A percentile compares a stretch with the other conserved stretches of the same genome.
Evolutionary conservation across 176 grass and related monocot genomes (phyloP).

Genomic region (Saccharum spontaneum): DNA sequence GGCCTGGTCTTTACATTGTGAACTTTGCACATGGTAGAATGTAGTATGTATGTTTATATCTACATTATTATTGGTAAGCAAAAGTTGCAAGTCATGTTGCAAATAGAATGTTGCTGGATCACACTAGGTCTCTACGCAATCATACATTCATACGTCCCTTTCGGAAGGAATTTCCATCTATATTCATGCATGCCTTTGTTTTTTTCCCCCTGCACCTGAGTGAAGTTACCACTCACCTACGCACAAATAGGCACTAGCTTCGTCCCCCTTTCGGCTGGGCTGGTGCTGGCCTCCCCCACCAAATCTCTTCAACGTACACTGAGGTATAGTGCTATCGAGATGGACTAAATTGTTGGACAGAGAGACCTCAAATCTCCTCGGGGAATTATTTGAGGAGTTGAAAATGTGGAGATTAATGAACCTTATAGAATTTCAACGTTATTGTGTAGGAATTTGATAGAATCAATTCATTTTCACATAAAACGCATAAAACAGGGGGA

Average conservation of each 20-base stretch:
- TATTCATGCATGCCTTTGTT: neutral
- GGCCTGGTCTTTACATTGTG: neutral
- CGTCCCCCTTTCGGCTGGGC: no score
- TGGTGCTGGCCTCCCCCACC: neutral
- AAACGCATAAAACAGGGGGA: no score
- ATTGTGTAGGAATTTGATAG: neutral
- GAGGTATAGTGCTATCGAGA: neutral
- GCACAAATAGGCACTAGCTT: neutral
- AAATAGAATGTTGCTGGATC: neutral
- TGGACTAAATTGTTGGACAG: neutral
- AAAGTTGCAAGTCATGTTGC: neutral
- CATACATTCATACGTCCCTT: neutral
- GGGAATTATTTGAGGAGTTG: neutral
- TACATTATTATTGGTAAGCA: neutral
- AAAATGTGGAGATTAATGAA: neutral
- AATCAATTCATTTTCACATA: neutral
- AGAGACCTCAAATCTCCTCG: neutral
- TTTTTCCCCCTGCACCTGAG: neutral
- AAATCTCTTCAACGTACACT: conserved; percentile 1
- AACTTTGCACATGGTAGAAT: neutral
- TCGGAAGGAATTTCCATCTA: neutral
- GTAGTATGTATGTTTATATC: neutral
- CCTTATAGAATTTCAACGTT: neutral
- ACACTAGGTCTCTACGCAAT: neutral
- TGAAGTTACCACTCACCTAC: neutral